phyloP scores from a whole-genome alignment of 2,329 filamentous ascomycete species.

The Neodidymelliopsis sp. region DNA sequence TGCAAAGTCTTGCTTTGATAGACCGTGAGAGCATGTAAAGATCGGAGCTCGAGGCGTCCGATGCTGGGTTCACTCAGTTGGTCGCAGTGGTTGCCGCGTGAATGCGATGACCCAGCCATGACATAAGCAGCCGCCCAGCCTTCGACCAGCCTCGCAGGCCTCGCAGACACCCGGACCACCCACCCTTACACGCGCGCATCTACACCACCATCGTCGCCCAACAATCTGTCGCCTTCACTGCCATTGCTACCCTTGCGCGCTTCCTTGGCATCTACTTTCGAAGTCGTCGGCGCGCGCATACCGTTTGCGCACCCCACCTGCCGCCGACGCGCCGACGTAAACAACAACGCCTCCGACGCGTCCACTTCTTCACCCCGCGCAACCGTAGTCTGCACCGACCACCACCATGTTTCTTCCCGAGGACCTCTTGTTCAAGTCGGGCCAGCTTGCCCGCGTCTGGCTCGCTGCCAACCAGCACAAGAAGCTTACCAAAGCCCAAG shows the following conservation, averaged over 20 bases:
- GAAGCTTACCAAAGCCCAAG: conserved; percentile 96
- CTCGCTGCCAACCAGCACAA: conserved; percentile 97
- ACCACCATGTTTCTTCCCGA: conserved; percentile 93
- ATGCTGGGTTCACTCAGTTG: neutral
- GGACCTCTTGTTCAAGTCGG: conserved; percentile 93
- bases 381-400: conserved; percentile 15
- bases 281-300: conserved; percentile 31
- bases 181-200: conserved; percentile 29
- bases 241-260: conserved; percentile 34
- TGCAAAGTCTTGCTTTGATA: no score
- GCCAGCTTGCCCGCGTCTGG: conserved; percentile 97
- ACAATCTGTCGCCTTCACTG: conserved; percentile 24
- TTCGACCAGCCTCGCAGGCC: conserved; percentile 18
- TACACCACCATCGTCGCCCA: conserved; percentile 32
- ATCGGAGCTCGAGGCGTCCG: neutral
- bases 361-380: conserved; percentile 24
- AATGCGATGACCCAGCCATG: conserved; percentile 2
- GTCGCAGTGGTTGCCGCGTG: neutral
- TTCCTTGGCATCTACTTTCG: conserved; percentile 20
- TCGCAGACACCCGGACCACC: conserved; percentile 22
- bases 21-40: neutral
- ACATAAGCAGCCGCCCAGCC: conserved; percentile 18
- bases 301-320: conserved; percentile 33
- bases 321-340: conserved; percentile 44
- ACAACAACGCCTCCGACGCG: conserved; percentile 37